A percentile compares a stretch with the other conserved stretches of the same genome.
Conservation (phyloP, 495 filamentous ascomycete species). For the Bacidia rubella region DNA sequence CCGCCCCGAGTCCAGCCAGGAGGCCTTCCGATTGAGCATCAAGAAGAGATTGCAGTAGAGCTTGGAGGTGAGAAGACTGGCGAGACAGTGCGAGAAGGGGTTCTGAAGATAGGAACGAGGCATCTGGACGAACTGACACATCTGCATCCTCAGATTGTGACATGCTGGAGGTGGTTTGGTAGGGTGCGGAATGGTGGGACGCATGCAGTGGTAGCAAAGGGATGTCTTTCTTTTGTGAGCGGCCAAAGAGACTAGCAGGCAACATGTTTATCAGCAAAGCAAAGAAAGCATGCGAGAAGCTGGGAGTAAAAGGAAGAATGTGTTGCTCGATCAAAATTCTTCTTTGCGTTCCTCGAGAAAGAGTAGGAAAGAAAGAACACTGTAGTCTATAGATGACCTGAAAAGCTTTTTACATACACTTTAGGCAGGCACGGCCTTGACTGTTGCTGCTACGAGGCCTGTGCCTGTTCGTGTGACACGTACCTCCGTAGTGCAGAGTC, state of each 20-base stretch:
- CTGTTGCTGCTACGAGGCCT: no score
- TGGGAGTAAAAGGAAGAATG: no score
- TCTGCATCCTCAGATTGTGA: background rate
- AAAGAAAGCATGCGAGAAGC: no score
- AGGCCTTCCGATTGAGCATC: conserved; percentile 77
- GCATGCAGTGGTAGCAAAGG: conserved; percentile 12
- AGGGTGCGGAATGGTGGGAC: background rate
- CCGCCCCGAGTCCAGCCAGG: conserved; percentile 34
- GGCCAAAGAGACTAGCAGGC: conserved; percentile 9
- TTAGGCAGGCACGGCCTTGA: no score
- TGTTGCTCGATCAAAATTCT: no score
- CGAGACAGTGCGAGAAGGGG: conserved; percentile 32
- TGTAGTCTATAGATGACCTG: no score
- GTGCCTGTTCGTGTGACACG: no score
- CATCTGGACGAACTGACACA: background rate
- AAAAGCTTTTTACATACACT: no score
- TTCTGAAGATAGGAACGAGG: conserved; percentile 26
- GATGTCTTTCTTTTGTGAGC: conserved; percentile 6
- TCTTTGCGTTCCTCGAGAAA: no score
- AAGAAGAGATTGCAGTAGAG: conserved; percentile 63
- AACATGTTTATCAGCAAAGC: conserved; percentile 7
- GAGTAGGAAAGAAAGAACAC: no score
- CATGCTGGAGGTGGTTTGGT: background rate
- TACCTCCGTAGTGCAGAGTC: no score
- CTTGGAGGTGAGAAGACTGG: conserved; percentile 45